Evolutionary conservation across 2,329 filamentous ascomycete species (phyloP).

Genomic region (Phialocephala subalpina): DNA sequence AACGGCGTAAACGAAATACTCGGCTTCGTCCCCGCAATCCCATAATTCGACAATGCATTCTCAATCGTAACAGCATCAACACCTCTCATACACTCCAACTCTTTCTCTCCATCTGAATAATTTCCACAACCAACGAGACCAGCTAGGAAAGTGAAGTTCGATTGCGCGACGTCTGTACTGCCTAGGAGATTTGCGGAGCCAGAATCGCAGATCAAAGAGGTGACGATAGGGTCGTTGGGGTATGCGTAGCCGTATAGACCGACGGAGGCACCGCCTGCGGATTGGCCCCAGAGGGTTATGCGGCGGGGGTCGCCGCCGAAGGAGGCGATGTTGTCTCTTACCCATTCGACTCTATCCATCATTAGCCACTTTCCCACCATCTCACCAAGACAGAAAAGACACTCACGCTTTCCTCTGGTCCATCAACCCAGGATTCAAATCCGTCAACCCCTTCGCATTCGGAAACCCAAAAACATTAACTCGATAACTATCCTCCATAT

Average conservation of each 20-base stretch:
- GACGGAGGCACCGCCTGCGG: constrained; percentile 30
- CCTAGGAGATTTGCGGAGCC: constrained; percentile 12
- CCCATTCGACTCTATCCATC: constrained; percentile 52
- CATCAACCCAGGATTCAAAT: constrained; percentile 55
- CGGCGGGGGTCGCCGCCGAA: constrained; percentile 63
- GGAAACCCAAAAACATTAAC: constrained; percentile 44
- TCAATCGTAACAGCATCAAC: constrained; percentile 29
- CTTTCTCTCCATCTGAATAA: constrained; percentile 22
- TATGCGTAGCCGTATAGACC: constrained; percentile 39
- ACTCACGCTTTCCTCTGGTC: constrained; percentile 57
- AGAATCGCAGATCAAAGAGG: constrained; percentile 30
- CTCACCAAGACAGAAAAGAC: neutral
- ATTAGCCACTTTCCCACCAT: neutral
- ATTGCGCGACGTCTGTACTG: constrained; percentile 24
- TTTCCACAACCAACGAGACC: constrained; percentile 36
- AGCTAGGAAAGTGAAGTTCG: constrained; percentile 40
- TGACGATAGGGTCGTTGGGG: constrained; percentile 37
- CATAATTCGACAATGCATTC: constrained; percentile 24
- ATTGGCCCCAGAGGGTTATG: constrained; percentile 42
- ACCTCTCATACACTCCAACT: constrained; percentile 38
- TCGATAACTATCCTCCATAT: constrained; percentile 34
- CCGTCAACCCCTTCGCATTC: constrained; percentile 32
- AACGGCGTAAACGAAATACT: constrained; percentile 30
- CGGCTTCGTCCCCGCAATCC: constrained; percentile 22
- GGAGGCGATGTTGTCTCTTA: constrained; percentile 60